Percentiles rank a stretch among this genome's conserved stretches.
These are phyloP conservation scores for Nitzschia sp. DNA, from an alignment of 108 stramenopile genomes.

Conservation along the genomic window DNA sequence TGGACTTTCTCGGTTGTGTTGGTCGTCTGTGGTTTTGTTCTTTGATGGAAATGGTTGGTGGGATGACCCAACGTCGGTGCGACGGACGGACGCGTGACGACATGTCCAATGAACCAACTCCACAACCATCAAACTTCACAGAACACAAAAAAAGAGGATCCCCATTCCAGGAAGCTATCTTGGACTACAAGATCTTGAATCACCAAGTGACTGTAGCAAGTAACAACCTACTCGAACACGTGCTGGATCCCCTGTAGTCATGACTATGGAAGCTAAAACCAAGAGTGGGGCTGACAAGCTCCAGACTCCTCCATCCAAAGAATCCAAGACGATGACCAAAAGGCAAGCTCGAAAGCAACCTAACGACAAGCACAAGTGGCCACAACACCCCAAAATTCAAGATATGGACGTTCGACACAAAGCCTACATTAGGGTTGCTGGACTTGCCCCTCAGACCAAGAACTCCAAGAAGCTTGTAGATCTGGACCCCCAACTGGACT, in stretches of 20 bases:
- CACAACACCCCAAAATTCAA: conserved; percentile 82
- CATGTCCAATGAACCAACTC: too few relatives aligned
- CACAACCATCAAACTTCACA: too few relatives aligned
- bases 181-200: too few relatives aligned
- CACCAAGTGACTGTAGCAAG: too few relatives aligned
- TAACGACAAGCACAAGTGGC: conserved; percentile 83
- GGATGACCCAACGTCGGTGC: too few relatives aligned
- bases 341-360: conserved; percentile 64
- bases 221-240: too few relatives aligned
- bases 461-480: conserved; percentile 34
- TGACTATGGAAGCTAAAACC: not conserved
- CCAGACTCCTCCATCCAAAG: not conserved
- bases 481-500: conserved; percentile 56
- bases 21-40: too few relatives aligned
- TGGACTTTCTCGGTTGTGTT: too few relatives aligned
- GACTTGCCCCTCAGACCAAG: conserved; percentile 42
- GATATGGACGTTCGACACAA: conserved; percentile 63
- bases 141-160: too few relatives aligned
- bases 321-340: conserved; percentile 45
- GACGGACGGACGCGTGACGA: too few relatives aligned
- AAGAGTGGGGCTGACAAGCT: not conserved
- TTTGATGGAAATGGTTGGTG: too few relatives aligned
- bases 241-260: not conserved
- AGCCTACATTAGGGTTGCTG: conserved; percentile 73
- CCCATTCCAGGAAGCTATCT: too few relatives aligned